Percentiles rank a stretch among this genome's conserved stretches.
Conservation (phyloP, 2,329 filamentous ascomycete genomes). For the Apiospora marii region DNA sequence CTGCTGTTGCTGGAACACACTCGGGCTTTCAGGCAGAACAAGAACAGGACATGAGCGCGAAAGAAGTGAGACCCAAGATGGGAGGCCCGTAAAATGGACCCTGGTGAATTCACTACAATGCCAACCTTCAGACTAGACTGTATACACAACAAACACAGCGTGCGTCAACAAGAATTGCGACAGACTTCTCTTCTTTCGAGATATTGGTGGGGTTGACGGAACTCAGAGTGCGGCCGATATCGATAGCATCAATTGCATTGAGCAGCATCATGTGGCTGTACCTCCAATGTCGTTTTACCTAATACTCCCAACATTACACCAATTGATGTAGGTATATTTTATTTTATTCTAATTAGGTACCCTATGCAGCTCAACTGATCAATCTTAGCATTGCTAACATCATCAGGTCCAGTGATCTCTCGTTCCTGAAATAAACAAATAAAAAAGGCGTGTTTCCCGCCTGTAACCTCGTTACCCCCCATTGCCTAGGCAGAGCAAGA, state of each 20-base stretch:
- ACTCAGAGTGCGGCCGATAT: not conserved
- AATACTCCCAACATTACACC: not conserved
- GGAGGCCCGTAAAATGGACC: not conserved
- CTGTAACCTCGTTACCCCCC: not conserved
- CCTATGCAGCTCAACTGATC: not conserved
- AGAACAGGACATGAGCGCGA: conserved; percentile 5
- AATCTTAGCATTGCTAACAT: not conserved
- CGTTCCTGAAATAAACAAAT: conserved; percentile 2
- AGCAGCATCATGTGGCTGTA: not conserved
- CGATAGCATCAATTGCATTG: not conserved
- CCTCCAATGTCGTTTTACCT: not conserved
- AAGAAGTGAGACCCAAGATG: conserved; percentile 8
- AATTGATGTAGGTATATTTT: not conserved
- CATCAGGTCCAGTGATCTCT: not conserved
- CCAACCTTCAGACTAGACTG: no score
- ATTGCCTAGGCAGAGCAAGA: not conserved
- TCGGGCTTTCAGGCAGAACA: not conserved
- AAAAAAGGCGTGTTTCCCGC: not conserved
- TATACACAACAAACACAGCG: not conserved
- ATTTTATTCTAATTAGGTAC: not conserved
- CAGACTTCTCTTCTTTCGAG: not conserved
- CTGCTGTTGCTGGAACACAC: conserved; percentile 3
- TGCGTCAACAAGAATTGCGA: not conserved
- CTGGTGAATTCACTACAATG: not conserved
- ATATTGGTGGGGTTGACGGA: not conserved